phyloP scores from a whole-genome alignment of 768 basidiomycete species.

The Pilatotrama ljubarskyi region DNA sequence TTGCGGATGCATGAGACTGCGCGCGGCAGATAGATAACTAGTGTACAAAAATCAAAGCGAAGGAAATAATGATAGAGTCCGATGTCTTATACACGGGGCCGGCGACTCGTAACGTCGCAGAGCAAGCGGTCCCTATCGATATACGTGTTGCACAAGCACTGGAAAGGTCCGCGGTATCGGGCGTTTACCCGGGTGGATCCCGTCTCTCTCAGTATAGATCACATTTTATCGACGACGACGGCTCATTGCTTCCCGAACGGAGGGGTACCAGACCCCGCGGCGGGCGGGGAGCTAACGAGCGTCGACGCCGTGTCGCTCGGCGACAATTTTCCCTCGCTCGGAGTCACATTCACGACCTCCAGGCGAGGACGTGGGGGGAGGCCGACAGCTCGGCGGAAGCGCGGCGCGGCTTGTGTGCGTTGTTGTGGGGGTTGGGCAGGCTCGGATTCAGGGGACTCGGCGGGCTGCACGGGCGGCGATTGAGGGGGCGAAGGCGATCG shows the following conservation, averaged over 20 bases:
- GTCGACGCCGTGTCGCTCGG: conserved; percentile 13
- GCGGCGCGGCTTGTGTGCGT: conserved; percentile 3
- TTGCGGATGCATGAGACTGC: background rate
- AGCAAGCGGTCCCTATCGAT: background rate
- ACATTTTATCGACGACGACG: background rate
- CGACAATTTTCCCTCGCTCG: conserved; percentile 16
- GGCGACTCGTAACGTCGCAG: background rate
- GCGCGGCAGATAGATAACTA: background rate
- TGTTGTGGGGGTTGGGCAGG: background rate
- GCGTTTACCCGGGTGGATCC: background rate
- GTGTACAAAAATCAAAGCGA: conserved; percentile 1
- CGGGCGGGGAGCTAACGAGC: conserved; percentile 14
- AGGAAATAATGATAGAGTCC: conserved; percentile 19
- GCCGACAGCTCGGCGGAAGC: conserved; percentile 25
- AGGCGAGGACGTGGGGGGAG: conserved; percentile 31
- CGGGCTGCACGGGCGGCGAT: background rate
- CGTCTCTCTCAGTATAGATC: background rate
- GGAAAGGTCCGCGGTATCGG: background rate
- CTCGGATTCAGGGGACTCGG: too few relatives aligned
- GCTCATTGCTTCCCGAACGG: conserved; percentile 7
- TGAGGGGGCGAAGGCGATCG: background rate
- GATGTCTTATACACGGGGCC: conserved; percentile 5
- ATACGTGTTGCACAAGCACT: background rate
- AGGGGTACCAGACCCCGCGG: conserved; percentile 17
- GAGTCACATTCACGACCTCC: conserved; percentile 6